phyloP scores from a whole-genome alignment of 148 eudicot genomes.

The Chenopodium berlandieri region DNA sequence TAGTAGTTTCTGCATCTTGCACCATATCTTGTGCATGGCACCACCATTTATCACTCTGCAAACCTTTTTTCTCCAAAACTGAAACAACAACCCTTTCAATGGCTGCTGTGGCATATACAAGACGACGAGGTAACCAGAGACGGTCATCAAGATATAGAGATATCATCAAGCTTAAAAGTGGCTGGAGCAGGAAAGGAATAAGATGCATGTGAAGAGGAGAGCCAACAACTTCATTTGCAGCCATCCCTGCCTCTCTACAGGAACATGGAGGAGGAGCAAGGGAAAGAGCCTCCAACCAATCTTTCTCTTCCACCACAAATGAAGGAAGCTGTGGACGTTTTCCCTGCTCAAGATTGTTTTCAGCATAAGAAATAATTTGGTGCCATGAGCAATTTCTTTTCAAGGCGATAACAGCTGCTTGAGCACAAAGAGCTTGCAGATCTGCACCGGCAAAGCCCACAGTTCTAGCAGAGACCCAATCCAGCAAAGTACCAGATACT shows the following conservation, averaged over 20 bases:
- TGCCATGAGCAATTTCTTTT: slow-evolving; percentile 79
- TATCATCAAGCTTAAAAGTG: slow-evolving; percentile 58
- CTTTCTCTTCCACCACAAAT: slow-evolving; percentile 81
- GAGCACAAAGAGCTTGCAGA: slow-evolving; percentile 96
- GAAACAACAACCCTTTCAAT: slow-evolving; percentile 53
- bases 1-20: slow-evolving; percentile 52
- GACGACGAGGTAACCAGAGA: slow-evolving; percentile 63
- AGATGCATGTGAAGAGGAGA: slow-evolving; percentile 70
- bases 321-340: slow-evolving; percentile 67
- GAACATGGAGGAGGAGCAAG: slow-evolving; percentile 92
- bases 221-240: slow-evolving; percentile 76
- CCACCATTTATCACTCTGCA: slow-evolving; percentile 57
- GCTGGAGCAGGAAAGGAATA: slow-evolving; percentile 62
- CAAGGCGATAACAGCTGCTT: slow-evolving; percentile 74
- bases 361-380: slow-evolving; percentile 59
- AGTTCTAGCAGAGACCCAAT: slow-evolving; percentile 67
- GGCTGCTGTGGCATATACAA: slow-evolving; percentile 49
- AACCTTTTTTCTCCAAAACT: slow-evolving; percentile 44
- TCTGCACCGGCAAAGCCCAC: slow-evolving; percentile 99
- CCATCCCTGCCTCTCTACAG: slow-evolving; percentile 82
- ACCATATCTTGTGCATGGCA: slow-evolving; percentile 47
- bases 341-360: slow-evolving; percentile 35
- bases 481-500: slow-evolving; percentile 63
- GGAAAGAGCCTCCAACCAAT: slow-evolving; percentile 91
- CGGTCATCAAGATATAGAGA: slow-evolving; percentile 70